Percentiles rank a stretch among this genome's conserved stretches.
These are phyloP conservation scores for Fusarium nygamai DNA, from an alignment of 2,329 filamentous ascomycete genomes.

Conservation along the genomic window DNA sequence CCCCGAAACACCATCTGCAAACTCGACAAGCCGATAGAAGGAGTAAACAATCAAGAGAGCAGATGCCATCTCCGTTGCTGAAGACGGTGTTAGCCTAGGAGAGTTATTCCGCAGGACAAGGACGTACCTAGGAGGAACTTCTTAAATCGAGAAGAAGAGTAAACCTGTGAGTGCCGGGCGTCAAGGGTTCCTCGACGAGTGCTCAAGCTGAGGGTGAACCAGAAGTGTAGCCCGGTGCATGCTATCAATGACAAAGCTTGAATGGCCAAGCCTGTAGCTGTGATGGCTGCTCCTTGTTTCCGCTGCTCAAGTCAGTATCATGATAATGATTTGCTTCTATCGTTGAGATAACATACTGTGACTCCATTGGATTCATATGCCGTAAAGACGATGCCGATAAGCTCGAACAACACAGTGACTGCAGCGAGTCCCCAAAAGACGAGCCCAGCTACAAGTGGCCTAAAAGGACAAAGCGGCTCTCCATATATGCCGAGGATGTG, in stretches of 20 bases:
- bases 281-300: slow-evolving; percentile 49
- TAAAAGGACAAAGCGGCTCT: slow-evolving; percentile 51
- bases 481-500: slow-evolving; percentile 60
- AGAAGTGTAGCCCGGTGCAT: slow-evolving; percentile 53
- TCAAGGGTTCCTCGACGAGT: slow-evolving; percentile 53
- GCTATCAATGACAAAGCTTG: slow-evolving; percentile 54
- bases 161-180: slow-evolving; percentile 51
- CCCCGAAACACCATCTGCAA: slow-evolving; percentile 49
- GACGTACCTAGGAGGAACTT: slow-evolving; percentile 57
- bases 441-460: slow-evolving; percentile 48
- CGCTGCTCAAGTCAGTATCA: slow-evolving; percentile 40
- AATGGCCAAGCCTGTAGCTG: slow-evolving; percentile 57
- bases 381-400: slow-evolving; percentile 54
- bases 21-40: slow-evolving; percentile 53
- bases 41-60: slow-evolving; percentile 54
- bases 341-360: slow-evolving; percentile 48
- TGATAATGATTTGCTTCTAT: background rate
- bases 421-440: slow-evolving; percentile 49
- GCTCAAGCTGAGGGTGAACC: slow-evolving; percentile 53
- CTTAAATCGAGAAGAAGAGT: slow-evolving; percentile 55
- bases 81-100: slow-evolving; percentile 7
- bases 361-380: slow-evolving; percentile 47
- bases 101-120: background rate
- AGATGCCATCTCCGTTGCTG: slow-evolving; percentile 52
- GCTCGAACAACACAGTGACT: slow-evolving; percentile 50